Evolutionary conservation across 305 asterid species (phyloP).

Genomic region (Stenogyne calaminthoides): DNA sequence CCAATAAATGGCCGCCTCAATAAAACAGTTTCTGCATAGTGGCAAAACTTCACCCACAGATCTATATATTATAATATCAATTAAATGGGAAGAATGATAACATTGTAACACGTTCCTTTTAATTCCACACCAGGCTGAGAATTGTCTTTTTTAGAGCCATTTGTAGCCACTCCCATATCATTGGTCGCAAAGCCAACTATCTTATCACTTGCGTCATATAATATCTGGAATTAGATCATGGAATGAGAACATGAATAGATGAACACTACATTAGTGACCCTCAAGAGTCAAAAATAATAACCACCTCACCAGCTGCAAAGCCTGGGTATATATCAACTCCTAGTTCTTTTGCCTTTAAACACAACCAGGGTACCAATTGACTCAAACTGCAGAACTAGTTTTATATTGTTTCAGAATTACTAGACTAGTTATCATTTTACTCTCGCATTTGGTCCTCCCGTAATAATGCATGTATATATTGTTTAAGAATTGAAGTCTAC

Average conservation of each 20-base stretch:
- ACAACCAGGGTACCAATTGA: constrained; percentile 94
- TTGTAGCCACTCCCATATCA: constrained; percentile 97
- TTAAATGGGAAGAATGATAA: neutral
- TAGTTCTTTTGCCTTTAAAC: constrained; percentile 91
- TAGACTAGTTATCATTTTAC: too few species aligned
- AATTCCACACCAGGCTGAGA: constrained; percentile 93
- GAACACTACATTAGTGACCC: constrained; percentile 14
- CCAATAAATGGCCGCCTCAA: neutral
- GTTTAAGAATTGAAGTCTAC: neutral
- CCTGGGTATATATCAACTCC: constrained; percentile 99
- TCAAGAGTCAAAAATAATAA: constrained; percentile 1
- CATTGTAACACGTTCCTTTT: constrained; percentile 59
- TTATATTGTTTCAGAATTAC: constrained; percentile 7
- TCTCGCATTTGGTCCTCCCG: too few species aligned
- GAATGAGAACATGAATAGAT: constrained; percentile 27
- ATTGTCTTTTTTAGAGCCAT: constrained; percentile 78
- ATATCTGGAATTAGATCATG: constrained; percentile 50
- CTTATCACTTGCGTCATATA: constrained; percentile 59
- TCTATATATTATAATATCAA: neutral
- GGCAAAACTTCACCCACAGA: constrained; percentile 9
- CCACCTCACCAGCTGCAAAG: constrained; percentile 98
- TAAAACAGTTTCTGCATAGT: neutral
- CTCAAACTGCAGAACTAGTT: constrained; percentile 71
- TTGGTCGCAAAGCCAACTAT: constrained; percentile 95
- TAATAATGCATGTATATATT: too few species aligned